These are phyloP conservation scores for Metschnikowia aberdeeniae DNA, from an alignment of 805 yeast species.

Conservation along the genomic window DNA sequence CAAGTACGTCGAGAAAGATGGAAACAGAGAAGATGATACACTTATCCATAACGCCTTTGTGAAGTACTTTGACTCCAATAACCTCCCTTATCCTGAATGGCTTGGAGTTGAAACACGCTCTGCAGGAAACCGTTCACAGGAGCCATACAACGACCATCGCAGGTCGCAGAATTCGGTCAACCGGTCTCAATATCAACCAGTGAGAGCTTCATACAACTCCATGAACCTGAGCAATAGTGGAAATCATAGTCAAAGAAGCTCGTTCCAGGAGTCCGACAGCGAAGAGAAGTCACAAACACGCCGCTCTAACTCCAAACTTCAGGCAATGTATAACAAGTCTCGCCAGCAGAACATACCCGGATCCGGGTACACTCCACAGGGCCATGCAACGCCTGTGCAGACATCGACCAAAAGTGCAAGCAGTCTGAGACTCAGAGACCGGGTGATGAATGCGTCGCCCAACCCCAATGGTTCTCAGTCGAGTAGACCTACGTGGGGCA, in stretches of 20 bases:
- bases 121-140: neutral
- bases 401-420: slow-evolving; percentile 12
- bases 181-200: slow-evolving; percentile 24
- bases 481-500: slow-evolving; percentile 26
- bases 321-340: slow-evolving; percentile 39
- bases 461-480: slow-evolving; percentile 5
- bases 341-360: slow-evolving; percentile 36
- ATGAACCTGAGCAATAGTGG: slow-evolving; percentile 7
- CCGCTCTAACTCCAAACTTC: slow-evolving; percentile 32
- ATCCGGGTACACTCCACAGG: slow-evolving; percentile 23
- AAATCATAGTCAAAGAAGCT: slow-evolving; percentile 1
- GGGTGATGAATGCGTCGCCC: slow-evolving; percentile 13
- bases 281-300: slow-evolving; percentile 24
- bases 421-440: slow-evolving; percentile 17
- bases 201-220: slow-evolving; percentile 21
- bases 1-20: slow-evolving; percentile 34
- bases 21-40: slow-evolving; percentile 34
- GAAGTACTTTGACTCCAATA: slow-evolving; percentile 29
- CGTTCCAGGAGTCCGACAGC: slow-evolving; percentile 6
- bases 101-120: slow-evolving; percentile 26
- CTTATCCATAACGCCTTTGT: slow-evolving; percentile 43
- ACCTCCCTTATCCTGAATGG: slow-evolving; percentile 42
- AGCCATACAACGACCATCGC: neutral
- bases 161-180: slow-evolving; percentile 1
- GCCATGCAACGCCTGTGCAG: slow-evolving; percentile 4